These are phyloP conservation scores for Sporothrix brunneoviolacea DNA, from an alignment of 2,329 filamentous ascomycete genomes.

Conservation along the genomic window DNA sequence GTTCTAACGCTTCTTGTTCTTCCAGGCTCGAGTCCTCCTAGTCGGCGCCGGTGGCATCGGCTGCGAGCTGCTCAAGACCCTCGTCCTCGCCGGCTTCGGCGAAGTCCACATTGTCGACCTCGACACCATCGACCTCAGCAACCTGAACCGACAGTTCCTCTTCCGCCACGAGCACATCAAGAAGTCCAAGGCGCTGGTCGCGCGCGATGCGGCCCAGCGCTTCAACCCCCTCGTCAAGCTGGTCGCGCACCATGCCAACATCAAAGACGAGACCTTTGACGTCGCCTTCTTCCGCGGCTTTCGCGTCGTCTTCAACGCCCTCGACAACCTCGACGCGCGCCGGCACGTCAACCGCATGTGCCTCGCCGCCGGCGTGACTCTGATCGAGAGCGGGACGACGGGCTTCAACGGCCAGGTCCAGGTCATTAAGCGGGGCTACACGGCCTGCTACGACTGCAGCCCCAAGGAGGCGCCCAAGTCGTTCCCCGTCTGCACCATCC, in stretches of 20 bases:
- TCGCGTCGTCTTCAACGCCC: conserved; percentile 85
- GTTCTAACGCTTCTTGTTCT: conserved; percentile 6
- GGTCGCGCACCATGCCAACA: conserved; percentile 85
- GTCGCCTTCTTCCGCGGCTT: conserved; percentile 84
- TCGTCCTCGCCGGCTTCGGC: conserved; percentile 84
- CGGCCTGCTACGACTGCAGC: conserved; percentile 94
- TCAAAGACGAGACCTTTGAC: conserved; percentile 92
- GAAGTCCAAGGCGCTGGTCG: conserved; percentile 84
- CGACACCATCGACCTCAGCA: conserved; percentile 96
- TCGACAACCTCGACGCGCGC: conserved; percentile 90
- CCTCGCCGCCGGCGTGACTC: conserved; percentile 76
- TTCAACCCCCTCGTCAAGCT: conserved; percentile 89
- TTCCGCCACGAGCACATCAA: conserved; percentile 97
- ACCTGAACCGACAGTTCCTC: conserved; percentile 94
- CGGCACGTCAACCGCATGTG: conserved; percentile 98
- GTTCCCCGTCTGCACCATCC: conserved; percentile 94
- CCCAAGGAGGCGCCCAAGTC: conserved; percentile 85
- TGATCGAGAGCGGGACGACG: conserved; percentile 95
- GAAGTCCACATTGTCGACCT: conserved; percentile 94
- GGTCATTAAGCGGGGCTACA: conserved; percentile 85
- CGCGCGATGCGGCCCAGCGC: conserved; percentile 66
- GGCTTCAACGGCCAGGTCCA: conserved; percentile 98
- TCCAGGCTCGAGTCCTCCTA: conserved; percentile 78
- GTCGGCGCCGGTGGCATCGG: conserved; percentile 96
- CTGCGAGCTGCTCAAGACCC: conserved; percentile 94